Percentiles rank a stretch among this genome's conserved stretches.
phyloP scores from a whole-genome alignment of 352 stramenopile genomes.

The Phytophthora niederhauseri region DNA sequence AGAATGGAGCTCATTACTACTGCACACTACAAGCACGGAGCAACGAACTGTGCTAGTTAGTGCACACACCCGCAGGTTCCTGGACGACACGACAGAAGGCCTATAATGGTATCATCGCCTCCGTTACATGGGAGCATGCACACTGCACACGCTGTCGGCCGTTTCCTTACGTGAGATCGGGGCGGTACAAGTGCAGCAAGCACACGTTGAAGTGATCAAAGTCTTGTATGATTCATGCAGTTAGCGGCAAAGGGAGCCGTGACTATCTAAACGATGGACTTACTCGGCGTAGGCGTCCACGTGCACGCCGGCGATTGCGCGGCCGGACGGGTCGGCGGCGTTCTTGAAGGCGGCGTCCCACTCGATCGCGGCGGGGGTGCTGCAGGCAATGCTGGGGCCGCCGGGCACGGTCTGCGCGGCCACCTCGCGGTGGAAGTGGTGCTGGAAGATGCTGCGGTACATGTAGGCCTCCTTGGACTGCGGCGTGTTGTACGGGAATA shows the following conservation, averaged over 20 bases:
- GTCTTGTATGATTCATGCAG: slow-evolving; percentile 19
- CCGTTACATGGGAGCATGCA: slow-evolving; percentile 15
- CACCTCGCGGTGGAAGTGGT: slow-evolving; percentile 97
- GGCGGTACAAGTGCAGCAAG: background rate
- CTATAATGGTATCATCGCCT: slow-evolving; percentile 3
- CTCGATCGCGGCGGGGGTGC: slow-evolving; percentile 96
- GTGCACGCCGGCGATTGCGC: slow-evolving; percentile 95
- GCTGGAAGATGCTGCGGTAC: slow-evolving; percentile 98
- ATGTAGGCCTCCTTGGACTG: slow-evolving; percentile 98
- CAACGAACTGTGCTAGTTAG: slow-evolving; percentile 2
- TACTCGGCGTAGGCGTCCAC: slow-evolving; percentile 91
- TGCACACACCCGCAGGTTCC: background rate
- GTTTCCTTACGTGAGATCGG: slow-evolving; percentile 11
- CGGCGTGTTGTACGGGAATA: slow-evolving; percentile 99
- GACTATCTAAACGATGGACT: slow-evolving; percentile 27
- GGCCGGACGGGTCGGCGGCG: slow-evolving; percentile 94
- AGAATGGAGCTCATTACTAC: slow-evolving; percentile 26
- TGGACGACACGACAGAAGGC: background rate
- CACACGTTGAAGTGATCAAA: slow-evolving; percentile 1
- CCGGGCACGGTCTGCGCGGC: slow-evolving; percentile 97
- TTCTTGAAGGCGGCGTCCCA: slow-evolving; percentile 97
- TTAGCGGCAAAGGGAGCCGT: slow-evolving; percentile 18
- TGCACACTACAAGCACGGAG: background rate
- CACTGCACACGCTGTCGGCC: background rate
- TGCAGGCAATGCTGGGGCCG: slow-evolving; percentile 98